Evolutionary conservation across 2,329 filamentous ascomycete species (phyloP), one percentile per base, ranked within the genome.

Genomic region (Proliferodiscus dingleyae): DNA sequence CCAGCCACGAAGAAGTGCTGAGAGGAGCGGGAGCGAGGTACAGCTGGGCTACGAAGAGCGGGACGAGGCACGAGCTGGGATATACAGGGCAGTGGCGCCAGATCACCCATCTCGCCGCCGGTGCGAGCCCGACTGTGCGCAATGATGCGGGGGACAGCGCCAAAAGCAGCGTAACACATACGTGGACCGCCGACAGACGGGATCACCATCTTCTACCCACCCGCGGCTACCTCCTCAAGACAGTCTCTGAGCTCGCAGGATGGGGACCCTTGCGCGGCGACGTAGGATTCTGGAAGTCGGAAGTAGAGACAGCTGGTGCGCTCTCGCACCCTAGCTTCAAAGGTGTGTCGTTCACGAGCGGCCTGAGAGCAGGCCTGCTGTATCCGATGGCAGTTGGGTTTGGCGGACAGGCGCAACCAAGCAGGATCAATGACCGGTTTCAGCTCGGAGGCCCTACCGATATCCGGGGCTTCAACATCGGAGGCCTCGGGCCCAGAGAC

Each of bases 381-480:
- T 95, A 85, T 63, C 93, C 93, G 1, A 72, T 98, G 13, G 77
- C 87, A 2, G 69, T 85, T 6, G 80, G 80, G 5, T 78, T 74
- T 56, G 66, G 69, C 13, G 34, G 62, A 56, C 40, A 71, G 16
- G 76, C 83, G 0, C 72, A 77, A 19, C 79, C 84, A 4, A 94
- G 87, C 55, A 81, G 88, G 23, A 78, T 97, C 60, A 96, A 94
- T 63, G 93, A 98, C 66, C 88, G 93, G 36, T 98, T 98, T 71
- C 82, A 89, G 61, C 85, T 98, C 24, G 93, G 93, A 34, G 93
- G 93, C 0, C 91, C 93, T 3, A 95, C 89, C 3, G 91, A 95
- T 62, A 87, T 98, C 11, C 87, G 93, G 45, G 93, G 93, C 2
- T 98, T 98, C 74, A 83, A 89, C 48, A 78, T 95, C 18, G 87